phyloP scores from a whole-genome alignment of 2,329 filamentous ascomycete genomes.

The Calonectria henricotiae region DNA sequence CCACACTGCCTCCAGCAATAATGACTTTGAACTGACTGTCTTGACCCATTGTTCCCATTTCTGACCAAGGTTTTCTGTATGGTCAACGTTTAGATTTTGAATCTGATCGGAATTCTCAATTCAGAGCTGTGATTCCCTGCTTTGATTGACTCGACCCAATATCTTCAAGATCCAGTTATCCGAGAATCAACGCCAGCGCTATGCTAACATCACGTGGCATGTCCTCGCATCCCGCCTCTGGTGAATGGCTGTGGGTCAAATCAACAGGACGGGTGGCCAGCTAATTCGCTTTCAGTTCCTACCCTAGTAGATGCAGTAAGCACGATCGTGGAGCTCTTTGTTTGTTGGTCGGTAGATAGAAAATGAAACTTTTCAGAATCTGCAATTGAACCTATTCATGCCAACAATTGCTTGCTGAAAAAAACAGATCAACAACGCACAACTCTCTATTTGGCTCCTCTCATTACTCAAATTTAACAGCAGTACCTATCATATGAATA shows the following conservation, averaged over 20 bases:
- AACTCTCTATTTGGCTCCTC: no score
- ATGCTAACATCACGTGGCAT: background rate
- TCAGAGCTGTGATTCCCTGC: background rate
- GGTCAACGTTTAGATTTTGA: background rate
- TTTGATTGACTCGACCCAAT: background rate
- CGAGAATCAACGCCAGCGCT: background rate
- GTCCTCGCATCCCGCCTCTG: background rate
- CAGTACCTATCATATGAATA: no score
- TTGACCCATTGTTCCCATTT: background rate
- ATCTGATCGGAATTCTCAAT: background rate
- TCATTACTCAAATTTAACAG: no score
- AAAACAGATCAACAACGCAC: no score
- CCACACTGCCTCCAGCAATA: conserved; percentile 38
- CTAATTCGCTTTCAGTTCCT: background rate
- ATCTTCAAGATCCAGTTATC: background rate
- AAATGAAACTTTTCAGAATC: no score
- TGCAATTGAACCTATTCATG: no score
- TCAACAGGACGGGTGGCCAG: background rate
- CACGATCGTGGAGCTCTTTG: no score
- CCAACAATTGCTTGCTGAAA: no score
- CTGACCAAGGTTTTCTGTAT: background rate
- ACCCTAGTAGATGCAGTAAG: no score
- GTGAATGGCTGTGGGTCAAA: background rate
- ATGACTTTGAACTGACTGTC: conserved; percentile 2
- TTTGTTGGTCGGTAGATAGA: no score